Conservation (phyloP, 2,329 filamentous ascomycete species). For the Pseudogymnoascus sp. region DNA sequence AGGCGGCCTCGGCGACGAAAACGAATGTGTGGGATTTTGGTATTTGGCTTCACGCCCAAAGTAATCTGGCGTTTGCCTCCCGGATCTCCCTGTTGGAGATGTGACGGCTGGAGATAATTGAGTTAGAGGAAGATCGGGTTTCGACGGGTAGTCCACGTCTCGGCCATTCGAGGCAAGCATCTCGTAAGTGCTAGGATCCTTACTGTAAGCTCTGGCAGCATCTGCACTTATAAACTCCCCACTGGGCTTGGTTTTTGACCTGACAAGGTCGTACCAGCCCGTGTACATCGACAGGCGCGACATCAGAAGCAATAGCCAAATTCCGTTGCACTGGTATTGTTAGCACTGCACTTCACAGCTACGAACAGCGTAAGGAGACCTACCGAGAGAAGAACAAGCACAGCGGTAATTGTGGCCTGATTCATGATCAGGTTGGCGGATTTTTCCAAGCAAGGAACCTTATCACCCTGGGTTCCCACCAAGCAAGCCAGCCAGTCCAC, state of each 20-base stretch:
- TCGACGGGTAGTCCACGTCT: constrained; percentile 28
- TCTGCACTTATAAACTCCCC: constrained; percentile 87
- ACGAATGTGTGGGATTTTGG: constrained; percentile 38
- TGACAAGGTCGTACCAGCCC: constrained; percentile 68
- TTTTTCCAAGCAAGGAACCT: constrained; percentile 54
- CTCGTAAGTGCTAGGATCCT: constrained; percentile 66
- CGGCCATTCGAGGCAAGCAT: constrained; percentile 55
- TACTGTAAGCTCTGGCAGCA: constrained; percentile 50
- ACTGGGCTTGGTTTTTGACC: constrained; percentile 41
- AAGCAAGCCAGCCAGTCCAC: constrained; percentile 67
- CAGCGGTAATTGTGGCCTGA: constrained; percentile 68
- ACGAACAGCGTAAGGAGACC: constrained; percentile 29
- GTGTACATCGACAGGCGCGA: constrained; percentile 76
- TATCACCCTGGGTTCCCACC: constrained; percentile 46
- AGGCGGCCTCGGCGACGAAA: constrained; percentile 38
- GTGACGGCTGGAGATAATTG: constrained; percentile 19
- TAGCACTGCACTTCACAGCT: constrained; percentile 21
- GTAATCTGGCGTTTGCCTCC: constrained; percentile 29
- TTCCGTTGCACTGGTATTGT: constrained; percentile 58
- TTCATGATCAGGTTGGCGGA: constrained; percentile 59
- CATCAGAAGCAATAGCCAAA: constrained; percentile 77
- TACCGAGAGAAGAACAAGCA: constrained; percentile 74
- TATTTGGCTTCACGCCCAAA: constrained; percentile 39
- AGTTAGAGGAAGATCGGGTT: constrained; percentile 21
- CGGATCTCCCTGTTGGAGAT: constrained; percentile 17